Evolutionary conservation across 75 land plant genomes (phyloP).

Genomic region (Selaginella tamariscina): DNA sequence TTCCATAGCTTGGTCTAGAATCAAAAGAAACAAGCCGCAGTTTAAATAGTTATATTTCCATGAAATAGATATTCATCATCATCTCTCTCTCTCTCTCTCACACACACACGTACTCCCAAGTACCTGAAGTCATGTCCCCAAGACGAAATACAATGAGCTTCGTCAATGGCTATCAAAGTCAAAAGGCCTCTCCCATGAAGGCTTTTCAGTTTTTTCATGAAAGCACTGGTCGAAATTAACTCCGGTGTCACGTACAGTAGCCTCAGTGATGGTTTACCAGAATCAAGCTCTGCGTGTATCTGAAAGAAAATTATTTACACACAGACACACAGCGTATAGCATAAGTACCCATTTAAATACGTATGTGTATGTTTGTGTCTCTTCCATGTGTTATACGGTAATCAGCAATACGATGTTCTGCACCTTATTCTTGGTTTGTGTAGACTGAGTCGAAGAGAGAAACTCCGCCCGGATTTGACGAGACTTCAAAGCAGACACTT

Average conservation of each 20-base stretch:
- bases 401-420: too few relatives aligned
- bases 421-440: slow-evolving; percentile 45
- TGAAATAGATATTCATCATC: too few relatives aligned
- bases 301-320: slow-evolving; percentile 10
- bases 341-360: too few relatives aligned
- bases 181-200: slow-evolving; percentile 55
- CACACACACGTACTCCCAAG: neutral
- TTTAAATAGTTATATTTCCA: too few relatives aligned
- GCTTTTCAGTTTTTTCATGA: slow-evolving; percentile 54
- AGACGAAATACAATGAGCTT: slow-evolving; percentile 92
- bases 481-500: slow-evolving; percentile 57
- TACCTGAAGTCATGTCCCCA: slow-evolving; percentile 99
- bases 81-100: too few relatives aligned
- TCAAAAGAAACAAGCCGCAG: neutral
- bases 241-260: slow-evolving; percentile 90
- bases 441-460: slow-evolving; percentile 59
- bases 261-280: slow-evolving; percentile 61
- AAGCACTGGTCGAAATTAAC: slow-evolving; percentile 53
- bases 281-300: slow-evolving; percentile 73
- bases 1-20: slow-evolving; percentile 77
- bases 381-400: too few relatives aligned
- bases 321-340: neutral
- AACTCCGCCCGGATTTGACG: slow-evolving; percentile 70
- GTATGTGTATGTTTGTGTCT: too few relatives aligned
- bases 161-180: slow-evolving; percentile 75